These are phyloP conservation scores for Nakazawaea wyomingensis DNA, from an alignment of 805 yeast genomes.

Conservation along the genomic window DNA sequence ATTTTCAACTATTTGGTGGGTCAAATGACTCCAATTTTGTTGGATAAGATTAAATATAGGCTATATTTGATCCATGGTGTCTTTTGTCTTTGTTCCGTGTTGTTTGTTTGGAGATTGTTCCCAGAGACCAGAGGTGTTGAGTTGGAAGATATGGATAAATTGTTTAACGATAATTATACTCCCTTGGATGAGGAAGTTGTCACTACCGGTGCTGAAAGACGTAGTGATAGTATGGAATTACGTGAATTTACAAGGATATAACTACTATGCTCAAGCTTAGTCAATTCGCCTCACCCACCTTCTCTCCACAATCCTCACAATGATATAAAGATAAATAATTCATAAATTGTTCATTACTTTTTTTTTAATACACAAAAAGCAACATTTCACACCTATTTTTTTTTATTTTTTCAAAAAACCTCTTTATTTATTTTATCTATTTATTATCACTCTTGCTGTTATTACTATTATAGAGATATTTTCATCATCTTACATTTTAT, in stretches of 20 bases:
- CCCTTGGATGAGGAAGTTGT: slow-evolving; percentile 2
- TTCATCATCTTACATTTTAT: too few species aligned
- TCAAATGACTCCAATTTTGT: slow-evolving; percentile 81
- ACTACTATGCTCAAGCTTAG: too few species aligned
- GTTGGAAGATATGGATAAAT: slow-evolving; percentile 52
- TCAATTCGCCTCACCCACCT: too few species aligned
- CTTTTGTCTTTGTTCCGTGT: slow-evolving; percentile 45
- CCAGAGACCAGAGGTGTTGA: slow-evolving; percentile 52
- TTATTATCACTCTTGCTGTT: too few species aligned
- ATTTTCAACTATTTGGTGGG: slow-evolving; percentile 89
- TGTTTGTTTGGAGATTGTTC: slow-evolving; percentile 42
- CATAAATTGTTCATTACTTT: too few species aligned
- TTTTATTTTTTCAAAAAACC: too few species aligned
- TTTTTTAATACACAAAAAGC: too few species aligned
- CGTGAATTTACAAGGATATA: neutral
- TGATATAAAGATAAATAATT: too few species aligned
- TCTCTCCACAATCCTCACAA: too few species aligned
- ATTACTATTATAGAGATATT: too few species aligned
- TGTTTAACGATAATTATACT: slow-evolving; percentile 33
- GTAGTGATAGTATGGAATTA: slow-evolving; percentile 1
- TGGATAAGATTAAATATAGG: slow-evolving; percentile 72
- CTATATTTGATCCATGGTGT: slow-evolving; percentile 77
- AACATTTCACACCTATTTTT: too few species aligned
- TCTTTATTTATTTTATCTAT: too few species aligned
- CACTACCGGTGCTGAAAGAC: neutral